Percentiles rank a stretch among this genome's conserved stretches.
Evolutionary conservation across 129 eudicot species (phyloP).

Genomic region (Pseudognaphalium luteoalbum): DNA sequence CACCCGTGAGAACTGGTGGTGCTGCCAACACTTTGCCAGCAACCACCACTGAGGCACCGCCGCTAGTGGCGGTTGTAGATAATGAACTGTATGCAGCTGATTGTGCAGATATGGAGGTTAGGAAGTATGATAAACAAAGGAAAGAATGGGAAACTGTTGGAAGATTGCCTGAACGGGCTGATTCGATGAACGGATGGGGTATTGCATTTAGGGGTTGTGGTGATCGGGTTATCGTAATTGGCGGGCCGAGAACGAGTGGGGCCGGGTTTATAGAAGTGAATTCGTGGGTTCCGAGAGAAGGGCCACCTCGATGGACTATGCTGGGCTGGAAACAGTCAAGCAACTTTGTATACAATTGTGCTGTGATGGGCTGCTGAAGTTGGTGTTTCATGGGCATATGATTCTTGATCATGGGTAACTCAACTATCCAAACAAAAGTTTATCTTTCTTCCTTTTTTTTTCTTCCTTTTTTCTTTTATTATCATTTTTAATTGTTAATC

Average conservation of each 20-base stretch:
- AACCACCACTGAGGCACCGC: slow-evolving; percentile 79
- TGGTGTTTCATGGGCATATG: slow-evolving; percentile 40
- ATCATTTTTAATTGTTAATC: slow-evolving; percentile 36
- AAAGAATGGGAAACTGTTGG: slow-evolving; percentile 64
- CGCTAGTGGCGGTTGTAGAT: slow-evolving; percentile 82
- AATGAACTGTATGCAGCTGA: slow-evolving; percentile 81
- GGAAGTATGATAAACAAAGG: slow-evolving; percentile 55
- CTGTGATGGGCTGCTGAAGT: slow-evolving; percentile 89
- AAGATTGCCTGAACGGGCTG: slow-evolving; percentile 72
- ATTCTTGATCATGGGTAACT: slow-evolving; percentile 46
- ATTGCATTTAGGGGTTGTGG: slow-evolving; percentile 90
- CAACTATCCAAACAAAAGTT: slow-evolving; percentile 31
- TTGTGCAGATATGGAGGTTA: slow-evolving; percentile 73
- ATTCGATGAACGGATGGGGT: slow-evolving; percentile 87
- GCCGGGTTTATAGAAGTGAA: slow-evolving; percentile 66
- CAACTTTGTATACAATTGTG: slow-evolving; percentile 89
- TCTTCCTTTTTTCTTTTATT: slow-evolving; percentile 3
- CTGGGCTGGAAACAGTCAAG: slow-evolving; percentile 63
- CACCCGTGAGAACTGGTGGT: slow-evolving; percentile 49
- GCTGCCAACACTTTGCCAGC: slow-evolving; percentile 39
- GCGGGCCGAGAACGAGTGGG: slow-evolving; percentile 70
- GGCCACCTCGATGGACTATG: slow-evolving; percentile 68
- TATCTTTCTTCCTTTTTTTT: slow-evolving; percentile 3
- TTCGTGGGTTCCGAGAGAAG: slow-evolving; percentile 77
- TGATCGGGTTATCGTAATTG: slow-evolving; percentile 72